Evolutionary conservation across 2,329 filamentous ascomycete genomes (phyloP).

Genomic region (Westerdykella sp.): DNA sequence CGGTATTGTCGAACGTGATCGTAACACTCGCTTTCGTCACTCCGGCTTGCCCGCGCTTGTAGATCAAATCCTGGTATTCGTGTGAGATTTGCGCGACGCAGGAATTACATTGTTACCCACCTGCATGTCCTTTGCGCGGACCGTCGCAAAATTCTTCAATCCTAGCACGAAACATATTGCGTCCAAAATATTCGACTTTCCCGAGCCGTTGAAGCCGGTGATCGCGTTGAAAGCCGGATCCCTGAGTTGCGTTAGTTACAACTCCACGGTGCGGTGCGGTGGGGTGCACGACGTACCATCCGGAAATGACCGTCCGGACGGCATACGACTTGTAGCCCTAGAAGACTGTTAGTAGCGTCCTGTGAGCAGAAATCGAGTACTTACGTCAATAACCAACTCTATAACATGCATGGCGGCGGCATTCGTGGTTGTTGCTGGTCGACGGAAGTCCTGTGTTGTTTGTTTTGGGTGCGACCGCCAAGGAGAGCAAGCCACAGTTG

Average conservation of each 20-base stretch:
- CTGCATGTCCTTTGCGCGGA: constrained; percentile 91
- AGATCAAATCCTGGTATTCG: constrained; percentile 72
- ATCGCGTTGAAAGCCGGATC: constrained; percentile 99
- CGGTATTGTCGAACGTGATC: constrained; percentile 95
- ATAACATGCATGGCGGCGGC: constrained; percentile 37
- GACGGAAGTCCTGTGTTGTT: background rate
- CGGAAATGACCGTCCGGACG: constrained; percentile 79
- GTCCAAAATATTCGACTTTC: constrained; percentile 97
- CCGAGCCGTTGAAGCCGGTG: constrained; percentile 93
- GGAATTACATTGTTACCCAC: constrained; percentile 38
- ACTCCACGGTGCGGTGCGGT: constrained; percentile 2
- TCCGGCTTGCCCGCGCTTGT: constrained; percentile 96
- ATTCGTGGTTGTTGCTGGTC: constrained; percentile 29
- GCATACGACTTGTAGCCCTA: constrained; percentile 93
- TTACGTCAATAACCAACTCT: constrained; percentile 37
- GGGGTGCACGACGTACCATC: constrained; percentile 58
- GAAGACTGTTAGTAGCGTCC: constrained; percentile 12
- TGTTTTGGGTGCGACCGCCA: constrained; percentile 2
- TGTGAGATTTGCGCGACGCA: constrained; percentile 8
- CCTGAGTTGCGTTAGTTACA: constrained; percentile 51
- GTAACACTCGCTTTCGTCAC: constrained; percentile 98
- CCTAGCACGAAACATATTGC: constrained; percentile 97
- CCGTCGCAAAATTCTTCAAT: constrained; percentile 93
- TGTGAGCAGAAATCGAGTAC: constrained; percentile 2
- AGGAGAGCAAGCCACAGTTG: background rate